These are phyloP conservation scores for Nectriaceae sp. DNA, from an alignment of 2,329 filamentous ascomycete genomes.

Conservation along the genomic window DNA sequence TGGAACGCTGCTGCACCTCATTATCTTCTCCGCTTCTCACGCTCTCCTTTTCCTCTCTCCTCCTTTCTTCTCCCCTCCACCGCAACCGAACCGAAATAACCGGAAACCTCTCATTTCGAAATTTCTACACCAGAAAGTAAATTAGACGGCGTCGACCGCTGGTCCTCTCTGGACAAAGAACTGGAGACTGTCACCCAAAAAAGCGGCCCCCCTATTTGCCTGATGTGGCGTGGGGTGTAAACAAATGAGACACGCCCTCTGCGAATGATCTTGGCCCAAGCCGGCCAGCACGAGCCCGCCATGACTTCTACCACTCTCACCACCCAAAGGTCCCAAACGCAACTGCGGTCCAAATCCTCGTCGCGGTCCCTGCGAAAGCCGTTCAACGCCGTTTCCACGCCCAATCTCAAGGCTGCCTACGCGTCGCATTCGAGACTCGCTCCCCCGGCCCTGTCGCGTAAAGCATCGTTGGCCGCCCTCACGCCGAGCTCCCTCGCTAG, in stretches of 20 bases:
- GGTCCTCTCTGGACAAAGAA: no score
- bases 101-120: no score
- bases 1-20: neutral
- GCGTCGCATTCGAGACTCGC: constrained; percentile 49
- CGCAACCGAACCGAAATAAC: no score
- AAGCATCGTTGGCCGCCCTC: constrained; percentile 71
- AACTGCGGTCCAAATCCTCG: constrained; percentile 22
- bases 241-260: constrained; percentile 32
- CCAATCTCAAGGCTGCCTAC: constrained; percentile 58
- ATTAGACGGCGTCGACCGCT: no score
- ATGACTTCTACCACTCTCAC: constrained; percentile 28
- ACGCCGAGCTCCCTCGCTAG: constrained; percentile 63
- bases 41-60: constrained; percentile 10
- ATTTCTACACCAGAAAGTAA: no score
- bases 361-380: constrained; percentile 47
- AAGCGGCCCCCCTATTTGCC: constrained; percentile 30
- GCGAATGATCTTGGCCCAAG: constrained; percentile 20
- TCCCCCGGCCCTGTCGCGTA: constrained; percentile 60
- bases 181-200: no score
- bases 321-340: constrained; percentile 15
- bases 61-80: neutral
- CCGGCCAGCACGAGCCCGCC: constrained; percentile 23
- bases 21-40: constrained; percentile 1
- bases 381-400: constrained; percentile 55
- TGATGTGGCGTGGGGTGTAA: constrained; percentile 30